Conservation (phyloP, 805 yeast species). For the Vanderwaltozyma tropicalis region DNA sequence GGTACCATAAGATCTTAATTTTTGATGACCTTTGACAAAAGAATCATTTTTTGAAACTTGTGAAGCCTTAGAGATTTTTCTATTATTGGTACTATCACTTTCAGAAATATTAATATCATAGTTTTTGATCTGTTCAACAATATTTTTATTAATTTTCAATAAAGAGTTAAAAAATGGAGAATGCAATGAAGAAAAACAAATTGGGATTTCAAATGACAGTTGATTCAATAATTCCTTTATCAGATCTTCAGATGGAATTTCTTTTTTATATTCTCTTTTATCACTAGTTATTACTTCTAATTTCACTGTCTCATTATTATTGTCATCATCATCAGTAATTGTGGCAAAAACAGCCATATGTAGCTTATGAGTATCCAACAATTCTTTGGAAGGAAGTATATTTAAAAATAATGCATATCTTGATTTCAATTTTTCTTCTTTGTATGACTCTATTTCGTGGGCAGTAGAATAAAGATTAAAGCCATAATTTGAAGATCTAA, state of each 20-base stretch:
- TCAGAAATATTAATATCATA: background rate
- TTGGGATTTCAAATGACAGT: constrained; percentile 10
- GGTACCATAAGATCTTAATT: constrained; percentile 22
- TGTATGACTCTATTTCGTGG: constrained; percentile 47
- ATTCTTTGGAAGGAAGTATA: constrained; percentile 31
- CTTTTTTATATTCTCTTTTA: constrained; percentile 1
- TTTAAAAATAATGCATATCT: constrained; percentile 61
- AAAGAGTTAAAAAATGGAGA: constrained; percentile 16
- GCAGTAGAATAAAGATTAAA: constrained; percentile 53
- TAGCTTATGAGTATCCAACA: constrained; percentile 32
- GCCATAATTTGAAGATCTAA: constrained; percentile 38
- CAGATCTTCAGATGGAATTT: constrained; percentile 9
- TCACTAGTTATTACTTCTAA: constrained; percentile 9
- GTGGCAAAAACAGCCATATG: constrained; percentile 41
- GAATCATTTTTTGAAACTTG: background rate
- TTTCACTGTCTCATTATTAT: constrained; percentile 7
- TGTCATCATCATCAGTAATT: constrained; percentile 27
- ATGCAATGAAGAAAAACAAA: constrained; percentile 17
- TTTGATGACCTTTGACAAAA: constrained; percentile 1
- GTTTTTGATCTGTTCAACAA: background rate
- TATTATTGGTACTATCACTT: background rate
- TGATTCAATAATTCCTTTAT: constrained; percentile 4
- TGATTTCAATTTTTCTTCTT: constrained; percentile 46
- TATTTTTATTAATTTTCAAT: constrained; percentile 10
- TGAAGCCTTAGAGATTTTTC: background rate